Conservation (phyloP, 345 rosid species). For the Eucalyptus sp. region DNA sequence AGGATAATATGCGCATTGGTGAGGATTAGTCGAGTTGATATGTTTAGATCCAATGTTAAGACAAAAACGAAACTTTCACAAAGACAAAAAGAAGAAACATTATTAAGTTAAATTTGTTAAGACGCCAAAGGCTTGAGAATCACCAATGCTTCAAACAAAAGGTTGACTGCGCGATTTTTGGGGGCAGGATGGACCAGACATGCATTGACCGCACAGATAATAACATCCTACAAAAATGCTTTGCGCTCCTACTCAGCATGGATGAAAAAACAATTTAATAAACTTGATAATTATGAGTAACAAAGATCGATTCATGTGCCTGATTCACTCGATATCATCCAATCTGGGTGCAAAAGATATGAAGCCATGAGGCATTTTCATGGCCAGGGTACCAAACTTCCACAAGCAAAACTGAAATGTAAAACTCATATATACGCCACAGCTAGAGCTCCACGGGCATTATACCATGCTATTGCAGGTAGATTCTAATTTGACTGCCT, state of each 20-base stretch:
- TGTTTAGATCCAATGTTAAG: neutral
- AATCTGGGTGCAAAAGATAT: neutral
- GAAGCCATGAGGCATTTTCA: neutral
- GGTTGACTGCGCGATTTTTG: neutral
- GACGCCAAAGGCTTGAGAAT: neutral
- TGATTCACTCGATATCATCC: neutral
- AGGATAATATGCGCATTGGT: neutral
- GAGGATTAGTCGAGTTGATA: neutral
- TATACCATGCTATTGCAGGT: neutral
- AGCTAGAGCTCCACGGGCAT: neutral
- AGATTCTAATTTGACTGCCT: neutral
- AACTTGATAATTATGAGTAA: neutral
- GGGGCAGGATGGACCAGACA: neutral
- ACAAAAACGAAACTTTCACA: neutral
- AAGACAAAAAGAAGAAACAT: neutral
- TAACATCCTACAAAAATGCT: neutral
- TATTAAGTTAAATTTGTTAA: neutral
- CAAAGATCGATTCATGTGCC: neutral
- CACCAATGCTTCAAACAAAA: neutral
- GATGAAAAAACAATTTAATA: neutral
- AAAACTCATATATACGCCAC: neutral
- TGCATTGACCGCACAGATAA: neutral
- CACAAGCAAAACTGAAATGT: neutral
- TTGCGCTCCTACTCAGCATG: neutral
- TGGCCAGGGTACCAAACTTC: neutral